phyloP scores from a whole-genome alignment of 2,329 filamentous ascomycete genomes.

The Microdochium trichocladiopsis region DNA sequence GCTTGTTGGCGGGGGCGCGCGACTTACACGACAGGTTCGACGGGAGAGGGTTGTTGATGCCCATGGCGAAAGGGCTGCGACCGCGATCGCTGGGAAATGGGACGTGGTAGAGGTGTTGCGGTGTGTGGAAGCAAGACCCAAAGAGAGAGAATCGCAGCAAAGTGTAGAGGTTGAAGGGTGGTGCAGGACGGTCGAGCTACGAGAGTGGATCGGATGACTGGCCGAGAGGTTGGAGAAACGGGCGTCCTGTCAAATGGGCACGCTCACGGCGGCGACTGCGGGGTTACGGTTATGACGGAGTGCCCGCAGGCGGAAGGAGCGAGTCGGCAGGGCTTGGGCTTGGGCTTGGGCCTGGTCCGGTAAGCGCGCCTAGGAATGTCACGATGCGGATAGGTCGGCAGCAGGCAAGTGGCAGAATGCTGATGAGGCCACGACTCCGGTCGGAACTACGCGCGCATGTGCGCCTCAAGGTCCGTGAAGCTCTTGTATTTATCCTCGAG shows the following conservation, averaged over 20 bases:
- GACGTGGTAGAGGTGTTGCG: background rate
- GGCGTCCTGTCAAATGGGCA: background rate
- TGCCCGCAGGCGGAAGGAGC: background rate
- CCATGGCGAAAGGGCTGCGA: slow-evolving; percentile 34
- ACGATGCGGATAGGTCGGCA: too few relatives aligned
- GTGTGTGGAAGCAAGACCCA: background rate
- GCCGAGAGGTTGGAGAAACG: background rate
- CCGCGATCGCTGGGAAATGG: slow-evolving; percentile 1
- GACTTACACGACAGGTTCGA: slow-evolving; percentile 62
- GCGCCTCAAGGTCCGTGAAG: too few relatives aligned
- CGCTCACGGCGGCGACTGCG: background rate
- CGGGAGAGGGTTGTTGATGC: slow-evolving; percentile 60
- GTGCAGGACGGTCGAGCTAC: background rate
- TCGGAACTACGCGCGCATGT: too few relatives aligned
- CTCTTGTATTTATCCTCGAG: too few relatives aligned
- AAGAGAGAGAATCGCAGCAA: too few relatives aligned
- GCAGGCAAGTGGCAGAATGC: too few relatives aligned
- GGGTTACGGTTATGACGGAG: background rate
- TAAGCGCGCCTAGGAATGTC: too few relatives aligned
- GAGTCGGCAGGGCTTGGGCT: background rate
- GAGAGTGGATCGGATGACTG: background rate
- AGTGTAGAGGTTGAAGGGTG: too few relatives aligned
- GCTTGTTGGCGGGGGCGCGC: slow-evolving; percentile 10
- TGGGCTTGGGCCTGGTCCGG: too few relatives aligned
- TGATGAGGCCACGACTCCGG: too few relatives aligned